phyloP scores from a whole-genome alignment of 78 protist genomes.

The Acrasis kona region DNA sequence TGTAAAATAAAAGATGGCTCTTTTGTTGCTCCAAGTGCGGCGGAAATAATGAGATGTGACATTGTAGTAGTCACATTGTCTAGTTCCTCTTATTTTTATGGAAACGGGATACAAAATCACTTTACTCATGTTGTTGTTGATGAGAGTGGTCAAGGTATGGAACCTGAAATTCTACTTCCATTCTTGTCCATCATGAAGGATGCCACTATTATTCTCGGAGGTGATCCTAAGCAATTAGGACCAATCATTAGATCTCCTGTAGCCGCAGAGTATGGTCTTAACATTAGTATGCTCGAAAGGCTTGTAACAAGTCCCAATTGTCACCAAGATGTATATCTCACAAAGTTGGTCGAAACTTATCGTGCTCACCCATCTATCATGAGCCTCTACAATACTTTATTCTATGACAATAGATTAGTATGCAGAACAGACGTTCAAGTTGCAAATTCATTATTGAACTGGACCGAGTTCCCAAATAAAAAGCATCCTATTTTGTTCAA shows the following conservation, averaged over 20 bases:
- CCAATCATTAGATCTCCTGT: background rate
- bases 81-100: background rate
- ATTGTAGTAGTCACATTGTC: background rate
- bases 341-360: background rate
- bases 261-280: background rate
- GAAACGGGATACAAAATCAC: background rate
- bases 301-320: background rate
- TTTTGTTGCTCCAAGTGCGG: background rate
- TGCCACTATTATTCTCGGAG: background rate
- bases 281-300: background rate
- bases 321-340: background rate
- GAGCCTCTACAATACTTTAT: background rate
- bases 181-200: background rate
- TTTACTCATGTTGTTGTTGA: constrained; percentile 16
- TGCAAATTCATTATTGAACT: no score
- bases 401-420: background rate
- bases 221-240: constrained; percentile 15
- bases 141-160: constrained; percentile 13
- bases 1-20: background rate
- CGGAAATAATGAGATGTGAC: background rate
- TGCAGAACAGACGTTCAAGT: background rate
- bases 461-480: background rate
- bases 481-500: background rate
- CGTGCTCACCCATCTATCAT: constrained; percentile 9
- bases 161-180: background rate